Base-by-base conservation (phyloP, 2,329 filamentous ascomycete genomes). In the Beauveria caledonica region DNA sequence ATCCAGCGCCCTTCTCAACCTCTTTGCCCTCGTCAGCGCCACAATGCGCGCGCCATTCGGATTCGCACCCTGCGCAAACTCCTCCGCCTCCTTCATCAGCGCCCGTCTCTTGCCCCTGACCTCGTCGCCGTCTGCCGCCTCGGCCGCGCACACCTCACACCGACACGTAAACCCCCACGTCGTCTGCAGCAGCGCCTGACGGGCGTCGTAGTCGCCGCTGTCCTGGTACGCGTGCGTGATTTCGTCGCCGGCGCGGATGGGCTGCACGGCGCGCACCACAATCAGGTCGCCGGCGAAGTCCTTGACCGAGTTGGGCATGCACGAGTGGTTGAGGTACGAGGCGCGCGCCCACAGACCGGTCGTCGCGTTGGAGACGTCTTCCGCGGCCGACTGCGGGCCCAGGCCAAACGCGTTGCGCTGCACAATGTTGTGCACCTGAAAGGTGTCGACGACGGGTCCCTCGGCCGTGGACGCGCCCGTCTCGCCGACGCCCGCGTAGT, bases 251-350 rank as follows among this genome's bases (percentile, higher is more conserved):
- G 60, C 53, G 1, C 50, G 25, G 42, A 76, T 74, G n/a, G 59
- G 42, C 4, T 68, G 66, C 1, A 61, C 67, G 2, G 76, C 73
- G 5, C 73, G 74, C 9, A 78, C 58, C 4, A 77, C 64, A 57
- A 76, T 69, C 3, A 76, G 58, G 61, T 76, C 76, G 23, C 76
- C 76, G 6, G 76, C 65, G 51, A 71, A 76, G 2, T 72, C 67
- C 29, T 72, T 73, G 48, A 66, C 67, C 0, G 66, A 61, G 60
- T 76, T 78, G 36, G 70, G 57, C 1, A 70, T 53, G 60, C 76
- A 78, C 0, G 73, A 74, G 62, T 78, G 76, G 51, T 78, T 78
- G 61, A 76, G 72, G 60, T 74, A 75, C 0, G 75, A 72, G 3
- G 74, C 71, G 5, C 68, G 63, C 1, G 70, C 65, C 75, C 75